Percentiles rank a stretch among this genome's conserved stretches.
Evolutionary conservation across 2,329 filamentous ascomycete genomes (phyloP).

Genomic region (Aspergillus melleus): DNA sequence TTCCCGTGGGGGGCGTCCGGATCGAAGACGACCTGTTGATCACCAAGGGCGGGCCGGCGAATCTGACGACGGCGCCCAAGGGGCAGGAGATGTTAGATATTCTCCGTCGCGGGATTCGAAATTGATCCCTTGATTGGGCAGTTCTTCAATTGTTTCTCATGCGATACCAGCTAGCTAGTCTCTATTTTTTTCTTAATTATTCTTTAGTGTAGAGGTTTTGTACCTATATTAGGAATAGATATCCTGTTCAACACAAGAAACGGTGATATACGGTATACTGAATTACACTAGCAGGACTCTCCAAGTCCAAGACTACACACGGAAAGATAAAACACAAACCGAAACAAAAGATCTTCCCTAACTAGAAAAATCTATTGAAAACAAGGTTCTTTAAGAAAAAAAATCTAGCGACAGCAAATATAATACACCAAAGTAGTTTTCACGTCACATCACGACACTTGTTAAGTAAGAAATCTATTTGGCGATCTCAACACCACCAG

Average conservation of each 20-base stretch:
- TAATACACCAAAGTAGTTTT: conserved; percentile 23
- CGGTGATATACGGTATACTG: too few species aligned
- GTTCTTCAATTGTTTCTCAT: background rate
- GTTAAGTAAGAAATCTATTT: conserved; percentile 35
- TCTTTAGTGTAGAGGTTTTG: too few species aligned
- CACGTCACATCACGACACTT: conserved; percentile 1
- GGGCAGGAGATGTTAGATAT: conserved; percentile 54
- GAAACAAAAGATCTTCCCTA: background rate
- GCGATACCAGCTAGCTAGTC: background rate
- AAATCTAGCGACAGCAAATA: background rate
- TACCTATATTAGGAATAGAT: too few species aligned
- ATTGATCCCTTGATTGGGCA: background rate
- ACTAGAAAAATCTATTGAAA: background rate
- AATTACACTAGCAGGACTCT: too few species aligned
- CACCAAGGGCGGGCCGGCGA: conserved; percentile 67
- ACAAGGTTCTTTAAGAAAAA: background rate
- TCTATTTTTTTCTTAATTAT: too few species aligned
- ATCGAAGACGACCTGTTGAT: conserved; percentile 66
- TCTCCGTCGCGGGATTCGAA: conserved; percentile 30
- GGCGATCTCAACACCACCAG: conserved; percentile 72
- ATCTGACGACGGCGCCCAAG: conserved; percentile 71
- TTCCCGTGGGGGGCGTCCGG: conserved; percentile 45
- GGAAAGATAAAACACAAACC: too few species aligned
- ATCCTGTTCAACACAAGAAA: too few species aligned
- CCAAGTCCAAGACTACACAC: too few species aligned